phyloP scores from a whole-genome alignment of 1,284 basidiomycete species.

The Pseudozyma sp. region DNA sequence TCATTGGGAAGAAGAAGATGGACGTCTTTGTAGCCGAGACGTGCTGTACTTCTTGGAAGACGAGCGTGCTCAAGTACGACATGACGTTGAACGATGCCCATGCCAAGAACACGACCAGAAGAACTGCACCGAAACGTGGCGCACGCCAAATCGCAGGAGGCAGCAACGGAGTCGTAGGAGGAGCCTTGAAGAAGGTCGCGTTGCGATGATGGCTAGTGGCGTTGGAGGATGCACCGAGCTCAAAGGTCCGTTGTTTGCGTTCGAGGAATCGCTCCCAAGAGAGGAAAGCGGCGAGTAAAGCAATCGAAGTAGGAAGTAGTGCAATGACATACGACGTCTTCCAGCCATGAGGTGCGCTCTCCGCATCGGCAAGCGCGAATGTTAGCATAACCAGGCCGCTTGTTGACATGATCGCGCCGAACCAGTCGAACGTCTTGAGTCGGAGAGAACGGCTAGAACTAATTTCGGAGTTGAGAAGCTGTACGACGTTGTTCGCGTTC shows the following conservation, averaged over 20 bases:
- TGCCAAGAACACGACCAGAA: slow-evolving; percentile 80
- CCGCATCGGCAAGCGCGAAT: slow-evolving; percentile 82
- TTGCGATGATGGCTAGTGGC: slow-evolving; percentile 60
- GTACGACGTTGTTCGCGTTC: background rate
- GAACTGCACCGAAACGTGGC: slow-evolving; percentile 70
- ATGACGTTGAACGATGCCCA: slow-evolving; percentile 75
- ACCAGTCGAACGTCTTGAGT: slow-evolving; percentile 77
- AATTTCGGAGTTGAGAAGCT: background rate
- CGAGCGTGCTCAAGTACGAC: slow-evolving; percentile 51
- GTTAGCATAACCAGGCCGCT: slow-evolving; percentile 80
- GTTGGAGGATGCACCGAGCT: slow-evolving; percentile 23
- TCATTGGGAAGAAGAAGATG: slow-evolving; percentile 82
- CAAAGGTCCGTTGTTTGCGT: slow-evolving; percentile 35
- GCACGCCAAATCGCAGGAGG: slow-evolving; percentile 60
- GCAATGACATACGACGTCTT: slow-evolving; percentile 73
- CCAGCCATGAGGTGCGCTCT: slow-evolving; percentile 79
- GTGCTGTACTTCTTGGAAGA: slow-evolving; percentile 63
- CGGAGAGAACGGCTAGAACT: slow-evolving; percentile 22
- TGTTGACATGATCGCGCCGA: slow-evolving; percentile 81
- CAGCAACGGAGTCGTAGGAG: slow-evolving; percentile 49
- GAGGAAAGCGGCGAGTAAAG: slow-evolving; percentile 76
- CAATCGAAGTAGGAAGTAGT: slow-evolving; percentile 76
- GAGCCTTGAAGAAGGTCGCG: slow-evolving; percentile 71
- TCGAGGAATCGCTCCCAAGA: slow-evolving; percentile 78
- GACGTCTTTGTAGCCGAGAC: slow-evolving; percentile 77